Base-by-base conservation (phyloP, 2,329 filamentous ascomycete genomes). In the Aureobasidium sp. region DNA sequence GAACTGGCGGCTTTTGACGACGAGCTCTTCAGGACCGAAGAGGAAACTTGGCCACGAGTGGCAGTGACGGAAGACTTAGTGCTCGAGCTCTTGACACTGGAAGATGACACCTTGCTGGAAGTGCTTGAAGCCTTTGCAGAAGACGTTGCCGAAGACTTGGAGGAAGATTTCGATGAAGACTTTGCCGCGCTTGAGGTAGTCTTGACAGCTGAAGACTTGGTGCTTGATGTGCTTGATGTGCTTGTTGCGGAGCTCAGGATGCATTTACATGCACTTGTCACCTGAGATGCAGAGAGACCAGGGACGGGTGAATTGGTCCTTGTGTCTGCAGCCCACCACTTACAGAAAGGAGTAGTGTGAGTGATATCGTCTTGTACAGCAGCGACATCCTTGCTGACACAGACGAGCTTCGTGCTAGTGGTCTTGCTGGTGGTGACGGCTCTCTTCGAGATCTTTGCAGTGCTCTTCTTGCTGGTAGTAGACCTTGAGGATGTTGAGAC, bases 301-400 rank as follows among this genome's bases (percentile, higher is more conserved):
- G 55, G 44, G 4, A 59, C 21, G 7, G 55, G 55, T 13, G 55
- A 48, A 13, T 59, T 59, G 44, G 44, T 48, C 16, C 55, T 39
- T 9, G 55, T 15, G 27, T 37, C 55, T 39, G 34, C n/a, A 25
- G 42, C 55, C 55, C 55, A 59, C 55, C 55, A 59, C 2, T 41
- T 59, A 13, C 55, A 59, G 55, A 59, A 59, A 30, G 55, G 55
- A n/a, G 15, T 49, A 8, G 42, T 25, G 44, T 59, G 29, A 8
- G 55, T 59, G 15, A 59, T 48, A 34, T 59, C 55, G 25, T 59
- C 34, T 15, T 59, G 8, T 4, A 59, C 55, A 27, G 55, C 44
- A 36, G 55, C 25, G 15, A 59, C 34, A 9, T 59, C 39, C 9
- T 36, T 16, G 32, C 36, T 49, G 9, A 37, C 30, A 21, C 55